A percentile compares a stretch with the other conserved stretches of the same genome.
Conservation (phyloP, 2,329 filamentous ascomycete species). For the Fusarium pseudocircinatum region DNA sequence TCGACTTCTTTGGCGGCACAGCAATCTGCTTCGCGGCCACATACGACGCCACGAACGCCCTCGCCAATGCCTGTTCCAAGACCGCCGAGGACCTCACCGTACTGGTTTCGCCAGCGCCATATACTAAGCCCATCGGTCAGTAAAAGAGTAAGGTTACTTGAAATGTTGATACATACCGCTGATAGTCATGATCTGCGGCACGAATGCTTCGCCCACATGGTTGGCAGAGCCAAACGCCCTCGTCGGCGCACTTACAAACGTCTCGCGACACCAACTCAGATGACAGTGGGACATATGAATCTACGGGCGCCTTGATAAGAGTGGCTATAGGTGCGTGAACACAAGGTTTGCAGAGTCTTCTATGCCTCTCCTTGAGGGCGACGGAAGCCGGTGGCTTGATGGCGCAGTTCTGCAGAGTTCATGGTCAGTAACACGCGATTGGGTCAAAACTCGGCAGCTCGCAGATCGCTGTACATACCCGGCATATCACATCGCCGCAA, state of each 20-base stretch:
- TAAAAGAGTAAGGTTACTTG: neutral
- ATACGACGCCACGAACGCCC: conserved; percentile 87
- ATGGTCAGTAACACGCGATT: conserved; percentile 15
- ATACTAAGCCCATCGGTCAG: conserved; percentile 60
- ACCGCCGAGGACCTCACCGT: conserved; percentile 81
- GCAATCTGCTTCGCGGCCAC: conserved; percentile 80
- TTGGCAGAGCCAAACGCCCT: conserved; percentile 84
- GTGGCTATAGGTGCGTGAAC: conserved; percentile 73
- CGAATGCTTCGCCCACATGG: conserved; percentile 80
- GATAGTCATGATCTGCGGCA: conserved; percentile 67
- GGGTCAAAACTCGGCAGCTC: neutral
- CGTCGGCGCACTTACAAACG: conserved; percentile 62
- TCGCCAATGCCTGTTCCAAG: conserved; percentile 89
- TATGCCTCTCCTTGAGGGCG: conserved; percentile 77
- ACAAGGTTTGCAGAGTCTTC: conserved; percentile 82
- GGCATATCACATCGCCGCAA: conserved; percentile 81
- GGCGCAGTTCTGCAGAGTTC: conserved; percentile 78
- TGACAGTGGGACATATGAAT: conserved; percentile 58
- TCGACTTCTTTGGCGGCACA: conserved; percentile 81
- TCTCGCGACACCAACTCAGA: conserved; percentile 65
- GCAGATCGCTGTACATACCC: conserved; percentile 64
- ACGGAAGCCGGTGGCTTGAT: conserved; percentile 80
- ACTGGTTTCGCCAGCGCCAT: conserved; percentile 90
- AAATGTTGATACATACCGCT: conserved; percentile 54
- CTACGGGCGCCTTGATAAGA: conserved; percentile 58